phyloP scores from a whole-genome alignment of 116 monocot genomes.

The Cymodocea nodosa region DNA sequence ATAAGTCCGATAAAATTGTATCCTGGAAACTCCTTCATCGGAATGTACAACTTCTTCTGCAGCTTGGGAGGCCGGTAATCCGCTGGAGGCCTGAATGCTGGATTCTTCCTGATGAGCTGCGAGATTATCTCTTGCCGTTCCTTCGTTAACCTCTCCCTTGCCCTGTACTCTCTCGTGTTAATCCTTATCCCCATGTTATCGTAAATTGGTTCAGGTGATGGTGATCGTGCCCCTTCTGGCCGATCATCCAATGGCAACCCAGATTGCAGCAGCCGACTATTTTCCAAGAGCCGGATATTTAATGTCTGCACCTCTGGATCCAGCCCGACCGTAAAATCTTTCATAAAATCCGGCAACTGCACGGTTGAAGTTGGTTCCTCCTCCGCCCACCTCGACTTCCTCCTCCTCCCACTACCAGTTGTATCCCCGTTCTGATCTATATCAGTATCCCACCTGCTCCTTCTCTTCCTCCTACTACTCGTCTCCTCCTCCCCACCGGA shows the following conservation, averaged over 20 bases:
- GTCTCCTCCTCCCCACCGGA: slow-evolving; percentile 57
- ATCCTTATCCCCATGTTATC: slow-evolving; percentile 80
- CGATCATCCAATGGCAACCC: slow-evolving; percentile 58
- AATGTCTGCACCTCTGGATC: slow-evolving; percentile 82
- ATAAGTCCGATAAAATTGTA: slow-evolving; percentile 93
- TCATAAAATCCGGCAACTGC: slow-evolving; percentile 87
- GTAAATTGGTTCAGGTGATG: slow-evolving; percentile 77
- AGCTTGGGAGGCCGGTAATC: slow-evolving; percentile 88
- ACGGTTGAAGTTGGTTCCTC: slow-evolving; percentile 47
- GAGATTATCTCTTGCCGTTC: slow-evolving; percentile 80
- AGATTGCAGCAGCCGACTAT: slow-evolving; percentile 54
- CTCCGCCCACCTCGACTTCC: slow-evolving; percentile 84
- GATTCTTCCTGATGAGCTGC: slow-evolving; percentile 58
- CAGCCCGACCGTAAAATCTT: slow-evolving; percentile 66
- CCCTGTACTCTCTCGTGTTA: slow-evolving; percentile 70
- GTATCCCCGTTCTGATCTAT: slow-evolving; percentile 18
- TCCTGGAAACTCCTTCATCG: slow-evolving; percentile 86
- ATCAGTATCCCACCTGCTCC: slow-evolving; percentile 76
- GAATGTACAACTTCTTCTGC: slow-evolving; percentile 85
- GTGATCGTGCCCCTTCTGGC: slow-evolving; percentile 66
- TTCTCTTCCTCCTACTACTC: slow-evolving; percentile 46
- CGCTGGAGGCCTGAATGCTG: slow-evolving; percentile 69
- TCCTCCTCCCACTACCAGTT: slow-evolving; percentile 24
- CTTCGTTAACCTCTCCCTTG: slow-evolving; percentile 45
- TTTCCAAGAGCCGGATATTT: slow-evolving; percentile 58